Evolutionary conservation across 306 rosid genomes (phyloP), one percentile per base, ranked within the genome.

Genomic region (Lithocarpus polystachyus): DNA sequence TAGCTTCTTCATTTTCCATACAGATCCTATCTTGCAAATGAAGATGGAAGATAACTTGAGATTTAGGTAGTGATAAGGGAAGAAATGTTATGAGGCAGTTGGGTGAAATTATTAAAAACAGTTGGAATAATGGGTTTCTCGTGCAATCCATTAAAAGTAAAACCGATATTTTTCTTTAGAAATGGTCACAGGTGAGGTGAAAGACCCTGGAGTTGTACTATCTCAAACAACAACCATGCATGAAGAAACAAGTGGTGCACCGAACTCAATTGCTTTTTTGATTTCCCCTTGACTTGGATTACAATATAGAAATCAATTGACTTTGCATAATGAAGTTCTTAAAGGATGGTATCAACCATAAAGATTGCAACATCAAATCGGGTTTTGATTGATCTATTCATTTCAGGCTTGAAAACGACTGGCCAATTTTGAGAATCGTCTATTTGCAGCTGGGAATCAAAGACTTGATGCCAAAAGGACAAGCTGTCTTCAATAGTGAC

Each of bases 121-220:
- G 96, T 81, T 90, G 88, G 73, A 86, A 51, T 78, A 75, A 77
- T 79, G 88, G 88, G 81, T 55, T 74, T 86, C 89, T 82, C 87
- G 90, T 94, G 97, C 65, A 29, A 69, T 35, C 60, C 85, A 82
- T 90, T 77, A 79, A 83, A 48, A 48, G 53, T 48, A 12, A 48
- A 57, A 45, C 81, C 31, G 55, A 71, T 76, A 67, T 56, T 56
- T 64, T 68, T 62, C 90, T 89, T 92, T 84, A 13, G 67, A 71
- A 54, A 67, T 74, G 78, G 57, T 89, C 87, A 87, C 92, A 85
- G 45, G 82, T 79, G 73, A 73, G 72, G 79, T 80, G 79, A 75
- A 85, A 81, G 48, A 3, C 59, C 43, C 78, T 77, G 76, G 69
- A 28, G 37, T 62, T 26, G 15, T 4, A 28, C 15, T 14, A 26